Evolutionary conservation across 805 yeast genomes (phyloP), one percentile per base, ranked within the genome.

Genomic region (Yamadazyma phyllophila): DNA sequence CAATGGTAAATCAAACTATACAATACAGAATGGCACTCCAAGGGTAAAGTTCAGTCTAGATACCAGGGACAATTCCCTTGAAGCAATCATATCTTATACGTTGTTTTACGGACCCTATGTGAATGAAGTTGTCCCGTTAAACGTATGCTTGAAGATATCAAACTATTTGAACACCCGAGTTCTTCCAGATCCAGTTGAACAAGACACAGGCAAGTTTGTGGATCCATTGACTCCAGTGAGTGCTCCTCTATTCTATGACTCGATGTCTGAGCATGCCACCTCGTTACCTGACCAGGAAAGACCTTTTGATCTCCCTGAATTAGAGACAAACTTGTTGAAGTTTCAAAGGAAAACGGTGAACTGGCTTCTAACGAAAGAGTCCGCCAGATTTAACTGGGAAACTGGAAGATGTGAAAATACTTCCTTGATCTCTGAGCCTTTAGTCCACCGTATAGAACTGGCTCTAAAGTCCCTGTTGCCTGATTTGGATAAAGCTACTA

Each of bases 341-440:
- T 83, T 81, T 48, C 89, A 83, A 57, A 67, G 66, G 4, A 74
- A 71, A 36, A 73, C 85, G 2, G 70, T 83, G 1, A 60, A 65
- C 13, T 83, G 89, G 89, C 62, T 82, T 55, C 60, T 83, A 4
- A 50, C 61, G 0, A 72, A 67, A 48, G 89, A 83, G 56, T 71
- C 78, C 35, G 71, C 70, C 4, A 26, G 35, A 9, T 73, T 70
- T 44, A 61, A 70, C 47, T 52, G 55, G 29, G 39, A 51, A 1
- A 57, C 62, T 0, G 54, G 57, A 17, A 26, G 61, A 4, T 63
- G 66, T 13, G 50, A 51, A 10, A 45, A 48, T 2, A 35, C 55
- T 0, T 58, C 60, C 1, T 49, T 65, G 11, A 37, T 49, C 7
- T 14, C 42, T 4, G 30, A 26, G 2, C 14, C 14, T 2, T 42